These are phyloP conservation scores for Colletotrichum karsti DNA, from an alignment of 2,329 filamentous ascomycete species.

Conservation along the genomic window DNA sequence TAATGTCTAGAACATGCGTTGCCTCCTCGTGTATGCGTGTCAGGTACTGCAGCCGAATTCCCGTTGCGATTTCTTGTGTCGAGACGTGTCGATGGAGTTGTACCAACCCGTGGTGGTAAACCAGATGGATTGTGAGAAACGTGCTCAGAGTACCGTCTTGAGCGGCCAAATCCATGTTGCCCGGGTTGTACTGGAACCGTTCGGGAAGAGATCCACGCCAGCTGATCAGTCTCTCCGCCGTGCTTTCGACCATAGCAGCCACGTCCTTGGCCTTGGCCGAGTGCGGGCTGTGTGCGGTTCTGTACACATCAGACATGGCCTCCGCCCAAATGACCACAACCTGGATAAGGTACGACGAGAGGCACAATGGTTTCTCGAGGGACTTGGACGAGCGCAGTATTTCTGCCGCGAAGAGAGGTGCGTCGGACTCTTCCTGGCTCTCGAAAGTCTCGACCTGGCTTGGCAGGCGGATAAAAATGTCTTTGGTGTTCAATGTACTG, in stretches of 20 bases:
- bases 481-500: slow-evolving; percentile 67
- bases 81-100: slow-evolving; percentile 70
- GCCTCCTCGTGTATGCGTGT: slow-evolving; percentile 61
- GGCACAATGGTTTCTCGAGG: slow-evolving; percentile 45
- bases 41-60: slow-evolving; percentile 54
- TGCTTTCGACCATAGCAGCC: slow-evolving; percentile 50
- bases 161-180: slow-evolving; percentile 66
- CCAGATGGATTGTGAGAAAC: slow-evolving; percentile 71
- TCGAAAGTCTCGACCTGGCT: slow-evolving; percentile 70
- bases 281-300: not conserved
- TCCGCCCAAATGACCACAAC: slow-evolving; percentile 73
- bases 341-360: slow-evolving; percentile 69
- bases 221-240: slow-evolving; percentile 59
- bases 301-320: slow-evolving; percentile 66
- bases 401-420: slow-evolving; percentile 69
- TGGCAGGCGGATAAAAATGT: slow-evolving; percentile 74
- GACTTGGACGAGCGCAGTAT: slow-evolving; percentile 32
- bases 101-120: slow-evolving; percentile 72
- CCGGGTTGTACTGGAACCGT: slow-evolving; percentile 59
- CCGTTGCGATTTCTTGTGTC: slow-evolving; percentile 44
- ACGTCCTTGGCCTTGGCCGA: slow-evolving; percentile 30
- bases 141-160: slow-evolving; percentile 62
- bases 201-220: slow-evolving; percentile 67
- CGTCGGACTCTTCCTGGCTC: slow-evolving; percentile 61
- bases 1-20: slow-evolving; percentile 57